phyloP scores from a whole-genome alignment of 2,329 filamentous ascomycete species.

The Neofusicoccum sp. region DNA sequence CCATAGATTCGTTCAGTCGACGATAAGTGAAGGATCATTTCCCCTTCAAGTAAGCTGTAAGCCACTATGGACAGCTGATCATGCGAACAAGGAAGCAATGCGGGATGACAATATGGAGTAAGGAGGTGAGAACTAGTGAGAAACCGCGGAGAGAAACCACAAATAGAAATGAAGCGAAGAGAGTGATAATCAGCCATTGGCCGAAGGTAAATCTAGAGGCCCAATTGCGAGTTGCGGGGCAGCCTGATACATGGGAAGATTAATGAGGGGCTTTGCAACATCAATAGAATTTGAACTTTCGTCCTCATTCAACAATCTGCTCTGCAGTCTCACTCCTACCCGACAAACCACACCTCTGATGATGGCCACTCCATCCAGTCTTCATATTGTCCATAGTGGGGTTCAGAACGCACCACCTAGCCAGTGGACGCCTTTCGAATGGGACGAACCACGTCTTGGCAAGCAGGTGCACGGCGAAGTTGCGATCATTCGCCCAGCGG shows the following conservation, averaged over 20 bases:
- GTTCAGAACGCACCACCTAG: not conserved
- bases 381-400: slow-evolving; percentile 3
- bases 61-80: too few species aligned
- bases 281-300: not conserved
- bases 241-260: not conserved
- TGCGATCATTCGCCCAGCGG: not conserved
- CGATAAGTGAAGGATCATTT: too few species aligned
- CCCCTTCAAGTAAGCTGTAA: too few species aligned
- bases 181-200: not conserved
- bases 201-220: not conserved
- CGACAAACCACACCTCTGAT: not conserved
- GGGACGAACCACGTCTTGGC: slow-evolving; percentile 5
- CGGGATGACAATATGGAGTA: not conserved
- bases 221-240: not conserved
- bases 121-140: not conserved
- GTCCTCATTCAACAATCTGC: not conserved
- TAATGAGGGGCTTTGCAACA: too few species aligned
- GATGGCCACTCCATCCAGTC: not conserved
- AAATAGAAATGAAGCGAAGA: not conserved
- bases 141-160: not conserved
- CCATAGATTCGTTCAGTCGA: too few species aligned
- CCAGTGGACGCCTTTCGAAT: slow-evolving; percentile 12
- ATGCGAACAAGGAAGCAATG: not conserved
- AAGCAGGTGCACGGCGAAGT: slow-evolving; percentile 18
- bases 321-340: not conserved